Evolutionary conservation across 176 grass and related monocot species (phyloP).

Genomic region (Rhynchospora breviuscula): DNA sequence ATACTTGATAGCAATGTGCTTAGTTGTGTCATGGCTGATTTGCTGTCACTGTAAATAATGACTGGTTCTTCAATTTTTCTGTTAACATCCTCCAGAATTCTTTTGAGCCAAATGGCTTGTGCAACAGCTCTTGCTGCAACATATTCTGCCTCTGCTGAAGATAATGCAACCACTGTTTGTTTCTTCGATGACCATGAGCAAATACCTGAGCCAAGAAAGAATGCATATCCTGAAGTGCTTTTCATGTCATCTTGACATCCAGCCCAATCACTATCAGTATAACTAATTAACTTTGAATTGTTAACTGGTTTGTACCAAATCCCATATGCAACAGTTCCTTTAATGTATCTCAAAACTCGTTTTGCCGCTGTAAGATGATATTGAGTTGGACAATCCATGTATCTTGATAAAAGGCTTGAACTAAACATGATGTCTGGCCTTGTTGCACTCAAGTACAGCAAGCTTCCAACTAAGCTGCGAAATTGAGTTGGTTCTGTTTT

Average conservation of each 20-base stretch:
- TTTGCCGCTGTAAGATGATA: constrained; percentile 5
- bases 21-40: constrained; percentile 12
- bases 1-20: constrained; percentile 13
- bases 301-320: too few relatives aligned
- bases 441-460: too few relatives aligned
- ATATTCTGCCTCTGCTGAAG: not conserved
- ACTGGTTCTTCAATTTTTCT: not conserved
- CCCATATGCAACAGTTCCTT: not conserved
- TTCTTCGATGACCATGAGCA: not conserved
- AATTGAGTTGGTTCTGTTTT: too few relatives aligned
- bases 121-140: not conserved
- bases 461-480: too few relatives aligned
- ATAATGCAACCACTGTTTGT: not conserved
- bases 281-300: not conserved
- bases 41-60: constrained; percentile 4
- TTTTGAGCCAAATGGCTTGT: not conserved
- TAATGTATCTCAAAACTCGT: not conserved
- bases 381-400: constrained; percentile 1
- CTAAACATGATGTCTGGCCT: too few relatives aligned
- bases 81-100: not conserved
- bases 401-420: too few relatives aligned
- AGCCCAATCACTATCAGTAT: constrained; percentile 18
- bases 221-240: not conserved
- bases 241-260: not conserved
- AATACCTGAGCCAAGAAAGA: not conserved